Base-by-base conservation (phyloP, 2,329 filamentous ascomycete species). In the Colletotrichum chrysophilum region DNA sequence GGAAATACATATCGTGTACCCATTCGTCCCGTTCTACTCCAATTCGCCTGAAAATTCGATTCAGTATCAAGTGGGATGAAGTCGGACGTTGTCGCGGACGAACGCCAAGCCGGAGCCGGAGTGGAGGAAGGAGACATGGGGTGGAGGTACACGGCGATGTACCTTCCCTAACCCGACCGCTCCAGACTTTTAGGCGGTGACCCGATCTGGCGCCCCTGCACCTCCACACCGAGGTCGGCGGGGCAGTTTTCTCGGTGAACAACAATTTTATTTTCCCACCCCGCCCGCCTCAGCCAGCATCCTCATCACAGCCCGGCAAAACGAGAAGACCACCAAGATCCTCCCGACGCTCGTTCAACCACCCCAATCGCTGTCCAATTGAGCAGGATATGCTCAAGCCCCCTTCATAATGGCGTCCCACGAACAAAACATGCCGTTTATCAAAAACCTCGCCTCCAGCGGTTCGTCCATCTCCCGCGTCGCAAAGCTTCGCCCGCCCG, bases 361-460 rank as follows among this genome's bases (percentile, higher is more conserved):
- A 55, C 18, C 16, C n/a, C 71, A 38, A 52, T n/a, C 60, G 34
- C 68, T 5, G 7, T 14, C 69, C 58, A 24, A 62, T 69, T 61
- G 74, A 76, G 70, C 60, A 52, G 60, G 26, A 55, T 13, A 14
- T 60, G 66, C 52, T 68, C 32, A 68, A 60, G 2, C 4, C 28
- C 48, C 60, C 8, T 6, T 71, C 68, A 83, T 79, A 68, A 87
- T 87, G 83, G 83, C 86, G 66, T 79, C 86, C 75, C 82, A 85
- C 78, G 87, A 88, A 80, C 84, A 86, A 73, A 87, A 86, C 76
- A 91, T 91, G 88, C 94, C 95, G 7, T 97, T 97, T 79, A 93
- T 97, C 78, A 94, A 93, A 84, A 93, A 96, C 82, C 92, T 97
- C 78, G 94, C 94, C 71, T 96, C 95, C 43, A 97, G 94, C 86